These are phyloP conservation scores for Heimioporus sp. DNA, from an alignment of 768 basidiomycete species.

Conservation along the genomic window DNA sequence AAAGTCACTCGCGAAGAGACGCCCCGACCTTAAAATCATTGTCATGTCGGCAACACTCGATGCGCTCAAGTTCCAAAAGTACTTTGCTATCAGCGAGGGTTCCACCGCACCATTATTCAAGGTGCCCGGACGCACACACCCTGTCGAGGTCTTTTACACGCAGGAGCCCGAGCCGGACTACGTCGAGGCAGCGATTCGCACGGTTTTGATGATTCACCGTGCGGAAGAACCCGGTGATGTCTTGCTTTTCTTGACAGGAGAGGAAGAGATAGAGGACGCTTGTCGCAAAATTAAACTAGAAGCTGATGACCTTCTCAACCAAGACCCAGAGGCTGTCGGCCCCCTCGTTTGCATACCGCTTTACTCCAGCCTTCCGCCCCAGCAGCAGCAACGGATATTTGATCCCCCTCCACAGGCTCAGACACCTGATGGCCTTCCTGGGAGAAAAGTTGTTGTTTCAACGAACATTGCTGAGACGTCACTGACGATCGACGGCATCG, in stretches of 20 bases:
- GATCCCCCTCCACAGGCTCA: constrained; percentile 75
- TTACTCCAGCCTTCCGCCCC: constrained; percentile 92
- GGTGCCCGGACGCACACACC: constrained; percentile 90
- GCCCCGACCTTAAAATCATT: constrained; percentile 92
- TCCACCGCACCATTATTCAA: constrained; percentile 76
- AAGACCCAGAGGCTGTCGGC: constrained; percentile 74
- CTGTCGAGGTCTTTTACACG: constrained; percentile 94
- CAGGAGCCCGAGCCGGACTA: constrained; percentile 94
- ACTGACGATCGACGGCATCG: constrained; percentile 96
- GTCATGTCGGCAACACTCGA: constrained; percentile 99
- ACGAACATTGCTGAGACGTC: constrained; percentile 99
- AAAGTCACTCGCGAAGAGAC: constrained; percentile 76
- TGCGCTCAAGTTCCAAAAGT: constrained; percentile 94
- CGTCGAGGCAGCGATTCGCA: constrained; percentile 94
- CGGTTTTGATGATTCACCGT: constrained; percentile 95
- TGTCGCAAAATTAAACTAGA: constrained; percentile 92
- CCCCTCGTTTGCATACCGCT: constrained; percentile 89
- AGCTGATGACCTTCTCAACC: constrained; percentile 76
- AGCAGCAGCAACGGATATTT: constrained; percentile 96
- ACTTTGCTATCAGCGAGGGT: constrained; percentile 58
- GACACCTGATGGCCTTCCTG: constrained; percentile 67
- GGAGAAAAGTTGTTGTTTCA: constrained; percentile 91
- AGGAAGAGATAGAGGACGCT: constrained; percentile 97
- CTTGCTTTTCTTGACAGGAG: constrained; percentile 93
- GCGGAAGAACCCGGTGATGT: constrained; percentile 93